phyloP scores from a whole-genome alignment of 2,329 filamentous ascomycete species.

The Xylariaceae sp. region DNA sequence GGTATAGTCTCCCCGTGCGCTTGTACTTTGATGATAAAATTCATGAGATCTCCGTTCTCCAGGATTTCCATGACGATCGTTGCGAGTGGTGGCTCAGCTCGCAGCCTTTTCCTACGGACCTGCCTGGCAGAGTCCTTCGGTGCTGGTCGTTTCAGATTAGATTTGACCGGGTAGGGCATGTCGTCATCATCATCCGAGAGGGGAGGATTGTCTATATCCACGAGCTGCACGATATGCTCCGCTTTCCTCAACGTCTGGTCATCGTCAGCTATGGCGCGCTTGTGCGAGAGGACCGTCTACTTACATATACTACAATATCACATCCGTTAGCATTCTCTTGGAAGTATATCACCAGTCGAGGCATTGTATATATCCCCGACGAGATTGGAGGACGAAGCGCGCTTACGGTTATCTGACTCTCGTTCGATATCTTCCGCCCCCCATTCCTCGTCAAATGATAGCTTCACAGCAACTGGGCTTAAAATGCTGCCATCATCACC shows the following conservation, averaged over 20 bases:
- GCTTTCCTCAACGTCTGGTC: not conserved
- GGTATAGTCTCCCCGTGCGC: conserved; percentile 5
- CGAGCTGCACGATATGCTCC: not conserved
- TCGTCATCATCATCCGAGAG: not conserved
- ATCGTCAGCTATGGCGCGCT: not conserved
- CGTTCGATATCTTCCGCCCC: not conserved
- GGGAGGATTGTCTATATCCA: not conserved
- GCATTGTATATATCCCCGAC: too few species aligned
- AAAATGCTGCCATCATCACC: not conserved
- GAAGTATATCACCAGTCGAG: too few species aligned
- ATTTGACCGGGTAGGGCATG: too few species aligned
- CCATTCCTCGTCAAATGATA: not conserved
- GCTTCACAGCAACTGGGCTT: conserved; percentile 12
- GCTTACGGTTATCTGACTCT: too few species aligned
- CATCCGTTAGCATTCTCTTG: too few species aligned
- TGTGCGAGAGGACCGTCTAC: too few species aligned
- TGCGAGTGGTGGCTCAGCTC: not conserved
- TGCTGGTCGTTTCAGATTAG: not conserved
- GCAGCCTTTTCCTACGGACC: too few species aligned
- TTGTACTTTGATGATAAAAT: conserved; percentile 5
- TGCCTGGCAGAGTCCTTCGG: too few species aligned
- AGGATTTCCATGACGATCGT: conserved; percentile 13
- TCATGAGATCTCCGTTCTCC: conserved; percentile 10
- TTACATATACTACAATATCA: too few species aligned
- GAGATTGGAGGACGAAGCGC: too few species aligned